Evolutionary conservation across 768 basidiomycete genomes (phyloP).

Genomic region (Floccularia luteovirens): DNA sequence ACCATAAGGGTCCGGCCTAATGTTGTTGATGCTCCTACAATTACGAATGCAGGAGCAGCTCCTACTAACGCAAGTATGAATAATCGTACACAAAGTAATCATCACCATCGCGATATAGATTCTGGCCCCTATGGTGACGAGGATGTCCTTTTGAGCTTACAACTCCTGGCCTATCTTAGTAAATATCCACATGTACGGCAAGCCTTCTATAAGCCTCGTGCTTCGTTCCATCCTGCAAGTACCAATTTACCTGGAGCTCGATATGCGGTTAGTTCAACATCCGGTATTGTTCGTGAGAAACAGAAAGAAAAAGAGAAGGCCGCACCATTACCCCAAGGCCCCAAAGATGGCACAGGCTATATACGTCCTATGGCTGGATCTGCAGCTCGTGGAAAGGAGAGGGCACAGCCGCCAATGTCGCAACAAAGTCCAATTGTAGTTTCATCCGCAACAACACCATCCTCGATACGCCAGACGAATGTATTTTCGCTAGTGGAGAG

Average conservation of each 20-base stretch:
- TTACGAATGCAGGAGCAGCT: conserved; percentile 1
- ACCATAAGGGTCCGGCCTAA: conserved; percentile 15
- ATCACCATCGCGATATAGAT: conserved; percentile 21
- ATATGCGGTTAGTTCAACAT: conserved; percentile 4
- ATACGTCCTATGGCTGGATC: not conserved
- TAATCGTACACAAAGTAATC: conserved; percentile 8
- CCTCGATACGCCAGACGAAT: conserved; percentile 58
- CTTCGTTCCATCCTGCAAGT: conserved; percentile 77
- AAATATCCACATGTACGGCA: conserved; percentile 97
- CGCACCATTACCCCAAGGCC: conserved; percentile 4
- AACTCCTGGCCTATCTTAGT: conserved; percentile 91
- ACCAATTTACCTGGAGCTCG: conserved; percentile 28
- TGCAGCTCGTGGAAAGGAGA: conserved; percentile 36
- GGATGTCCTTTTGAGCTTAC: conserved; percentile 83
- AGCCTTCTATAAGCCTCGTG: conserved; percentile 85
- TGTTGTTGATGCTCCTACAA: conserved; percentile 5
- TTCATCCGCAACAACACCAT: not conserved
- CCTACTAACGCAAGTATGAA: conserved; percentile 20
- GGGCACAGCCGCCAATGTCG: conserved; percentile 19
- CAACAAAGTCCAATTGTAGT: not conserved
- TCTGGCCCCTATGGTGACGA: conserved; percentile 85
- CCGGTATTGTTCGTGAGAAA: conserved; percentile 5
- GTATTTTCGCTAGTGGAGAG: conserved; percentile 95
- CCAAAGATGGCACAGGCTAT: not conserved
- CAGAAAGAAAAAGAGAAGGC: conserved; percentile 22